Conservation (phyloP, 495 filamentous ascomycete genomes). For the Podospora bellae-mahoneyi region DNA sequence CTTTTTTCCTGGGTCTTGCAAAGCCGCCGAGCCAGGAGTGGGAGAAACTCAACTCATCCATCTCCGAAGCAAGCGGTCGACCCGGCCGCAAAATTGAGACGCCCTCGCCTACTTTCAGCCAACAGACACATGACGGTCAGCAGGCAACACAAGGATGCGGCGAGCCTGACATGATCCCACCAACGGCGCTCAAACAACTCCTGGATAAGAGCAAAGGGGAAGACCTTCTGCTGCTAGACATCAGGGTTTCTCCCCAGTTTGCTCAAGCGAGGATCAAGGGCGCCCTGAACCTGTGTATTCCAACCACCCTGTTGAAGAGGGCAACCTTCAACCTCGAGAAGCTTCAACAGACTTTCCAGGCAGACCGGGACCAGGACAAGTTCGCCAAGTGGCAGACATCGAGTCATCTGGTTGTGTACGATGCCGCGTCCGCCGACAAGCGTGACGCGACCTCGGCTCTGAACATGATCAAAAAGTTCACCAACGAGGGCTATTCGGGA, state of each 20-base stretch:
- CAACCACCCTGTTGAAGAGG: conserved; percentile 88
- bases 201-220: conserved; percentile 53
- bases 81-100: conserved; percentile 24
- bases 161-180: conserved; percentile 56
- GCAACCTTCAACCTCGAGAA: conserved; percentile 90
- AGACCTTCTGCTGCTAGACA: conserved; percentile 74
- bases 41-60: background rate
- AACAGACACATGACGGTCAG: conserved; percentile 42
- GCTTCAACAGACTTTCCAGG: conserved; percentile 81
- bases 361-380: conserved; percentile 63
- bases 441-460: conserved; percentile 74
- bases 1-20: conserved; percentile 24
- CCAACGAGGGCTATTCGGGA: conserved; percentile 77
- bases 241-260: conserved; percentile 82
- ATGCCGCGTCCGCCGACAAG: conserved; percentile 66
- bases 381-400: conserved; percentile 75
- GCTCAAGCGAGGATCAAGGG: conserved; percentile 67
- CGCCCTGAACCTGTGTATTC: conserved; percentile 90
- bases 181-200: conserved; percentile 62
- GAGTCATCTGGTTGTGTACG: conserved; percentile 81
- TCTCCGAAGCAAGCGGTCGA: background rate
- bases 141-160: conserved; percentile 40
- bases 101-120: conserved; percentile 20
- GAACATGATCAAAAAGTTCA: conserved; percentile 91
- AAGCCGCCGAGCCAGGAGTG: background rate